Evolutionary conservation across 768 basidiomycete species (phyloP), one percentile per base, ranked within the genome.

Genomic region (Artomyces pyxidatus): DNA sequence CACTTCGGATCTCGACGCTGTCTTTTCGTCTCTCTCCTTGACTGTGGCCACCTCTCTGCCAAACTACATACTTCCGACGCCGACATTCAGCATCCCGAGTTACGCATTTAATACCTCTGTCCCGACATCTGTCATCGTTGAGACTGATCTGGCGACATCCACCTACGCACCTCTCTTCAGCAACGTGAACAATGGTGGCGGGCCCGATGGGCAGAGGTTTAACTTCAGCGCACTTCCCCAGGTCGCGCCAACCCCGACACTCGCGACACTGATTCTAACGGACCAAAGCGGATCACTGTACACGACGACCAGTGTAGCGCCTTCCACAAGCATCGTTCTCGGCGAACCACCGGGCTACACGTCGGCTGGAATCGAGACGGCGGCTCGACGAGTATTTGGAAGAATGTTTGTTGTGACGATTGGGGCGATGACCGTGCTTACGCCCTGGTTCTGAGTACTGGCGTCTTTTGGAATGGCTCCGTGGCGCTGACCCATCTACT

Each of bases 101-200:
- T 90, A 88, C 61, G 62, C 70, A 6, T 80, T 88, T 59, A 88
- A 88, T 57, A 73, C 84, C 0, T 83, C 88, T 4, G 64, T 86
- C 42, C 55, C 74, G 8, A 46, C 47, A 14, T 28, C 50, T 16
- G 78, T 76, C 4, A 51, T 70, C 14, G 78, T 80, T 4, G 52
- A 66, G 3, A 72, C 79, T 16, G 85, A 78, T 29, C 77, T 88
- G 19, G 87, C 79, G 16, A 82, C 80, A 0, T 81, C 78, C 62
- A 87, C 86, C 3, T 90, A 90, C 59, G 69, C 63, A 29, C 72
- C 87, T 0, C 67, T 86, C 23, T 64, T 84, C 42, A 49, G 29
- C 38, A 30, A 48, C 3, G 41, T 54, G 19, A 26, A 30, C 19
- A 30, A 37, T 21, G 55, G 53, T n/a, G 49, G 28, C 7, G 37